Percentiles rank a stretch among this genome's conserved stretches.
phyloP scores from a whole-genome alignment of 2,329 filamentous ascomycete genomes.

The Fusarium fujikuroi region DNA sequence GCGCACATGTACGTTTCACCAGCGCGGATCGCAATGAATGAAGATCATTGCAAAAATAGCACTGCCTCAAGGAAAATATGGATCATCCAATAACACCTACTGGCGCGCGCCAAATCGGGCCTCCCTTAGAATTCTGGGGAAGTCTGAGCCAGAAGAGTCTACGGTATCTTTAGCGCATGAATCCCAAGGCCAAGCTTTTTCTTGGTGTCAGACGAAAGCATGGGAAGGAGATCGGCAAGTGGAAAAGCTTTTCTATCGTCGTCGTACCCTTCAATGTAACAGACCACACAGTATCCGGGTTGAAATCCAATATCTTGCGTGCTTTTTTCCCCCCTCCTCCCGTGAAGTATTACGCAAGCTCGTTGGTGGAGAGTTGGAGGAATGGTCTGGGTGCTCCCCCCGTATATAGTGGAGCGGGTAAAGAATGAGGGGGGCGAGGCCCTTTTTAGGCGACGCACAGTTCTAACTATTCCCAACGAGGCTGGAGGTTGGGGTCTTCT shows the following conservation, averaged over 20 bases:
- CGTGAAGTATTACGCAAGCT: slow-evolving; percentile 41
- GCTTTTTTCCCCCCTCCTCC: slow-evolving; percentile 2
- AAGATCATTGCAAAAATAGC: slow-evolving; percentile 4
- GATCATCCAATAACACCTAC: slow-evolving; percentile 12
- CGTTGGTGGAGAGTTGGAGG: slow-evolving; percentile 33
- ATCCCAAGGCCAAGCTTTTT: slow-evolving; percentile 29
- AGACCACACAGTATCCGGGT: slow-evolving; percentile 15
- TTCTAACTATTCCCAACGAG: slow-evolving; percentile 32
- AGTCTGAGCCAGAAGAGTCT: not conserved
- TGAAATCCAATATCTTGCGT: not conserved
- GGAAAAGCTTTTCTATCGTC: slow-evolving; percentile 8
- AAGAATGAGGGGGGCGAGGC: slow-evolving; percentile 8
- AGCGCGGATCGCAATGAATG: slow-evolving; percentile 33
- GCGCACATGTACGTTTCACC: slow-evolving; percentile 32
- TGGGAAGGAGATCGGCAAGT: slow-evolving; percentile 31
- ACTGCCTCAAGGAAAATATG: slow-evolving; percentile 17
- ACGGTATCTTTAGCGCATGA: slow-evolving; percentile 11
- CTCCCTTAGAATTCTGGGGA: slow-evolving; percentile 28
- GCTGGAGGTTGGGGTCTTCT: slow-evolving; percentile 36
- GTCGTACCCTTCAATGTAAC: slow-evolving; percentile 2
- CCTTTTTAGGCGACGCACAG: slow-evolving; percentile 30
- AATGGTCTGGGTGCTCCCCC: slow-evolving; percentile 36
- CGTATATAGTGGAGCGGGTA: slow-evolving; percentile 25
- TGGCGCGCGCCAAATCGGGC: slow-evolving; percentile 16
- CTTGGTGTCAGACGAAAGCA: slow-evolving; percentile 18